These are phyloP conservation scores for Trichoderma polysporum DNA, from an alignment of 2,329 filamentous ascomycete species.

Conservation along the genomic window DNA sequence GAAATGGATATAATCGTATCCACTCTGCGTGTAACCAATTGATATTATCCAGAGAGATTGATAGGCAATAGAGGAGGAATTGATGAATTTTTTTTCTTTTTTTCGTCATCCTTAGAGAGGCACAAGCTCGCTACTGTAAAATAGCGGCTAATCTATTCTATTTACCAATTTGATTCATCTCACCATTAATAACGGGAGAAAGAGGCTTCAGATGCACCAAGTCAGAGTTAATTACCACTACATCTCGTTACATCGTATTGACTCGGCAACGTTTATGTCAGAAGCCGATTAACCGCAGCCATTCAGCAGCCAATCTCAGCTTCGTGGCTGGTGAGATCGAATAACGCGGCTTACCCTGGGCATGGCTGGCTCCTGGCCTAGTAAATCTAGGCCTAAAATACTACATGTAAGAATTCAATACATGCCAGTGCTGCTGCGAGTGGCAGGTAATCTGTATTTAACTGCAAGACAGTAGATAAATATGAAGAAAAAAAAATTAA, in stretches of 20 bases:
- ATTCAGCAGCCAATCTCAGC: neutral
- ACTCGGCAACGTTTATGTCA: neutral
- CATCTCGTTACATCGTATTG: neutral
- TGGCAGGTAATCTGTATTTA: no score
- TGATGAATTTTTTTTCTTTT: no score
- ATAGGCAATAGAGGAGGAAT: neutral
- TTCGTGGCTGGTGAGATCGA: neutral
- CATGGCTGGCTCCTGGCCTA: neutral
- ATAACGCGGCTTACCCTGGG: neutral
- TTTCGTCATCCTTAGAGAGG: neutral
- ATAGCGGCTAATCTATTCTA: neutral
- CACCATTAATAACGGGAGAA: neutral
- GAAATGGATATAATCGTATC: neutral
- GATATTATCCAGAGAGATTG: neutral
- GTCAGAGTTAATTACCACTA: neutral
- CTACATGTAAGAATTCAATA: no score
- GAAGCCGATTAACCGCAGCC: neutral
- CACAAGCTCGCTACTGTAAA: neutral
- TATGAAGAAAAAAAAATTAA: neutral
- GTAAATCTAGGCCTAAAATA: no score
- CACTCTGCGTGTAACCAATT: neutral
- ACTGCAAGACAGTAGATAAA: no score
- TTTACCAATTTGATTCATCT: neutral
- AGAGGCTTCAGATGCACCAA: neutral
- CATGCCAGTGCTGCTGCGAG: no score